Evolutionary conservation across 768 basidiomycete species (phyloP).

Genomic region (Pleurotus ostreatus): DNA sequence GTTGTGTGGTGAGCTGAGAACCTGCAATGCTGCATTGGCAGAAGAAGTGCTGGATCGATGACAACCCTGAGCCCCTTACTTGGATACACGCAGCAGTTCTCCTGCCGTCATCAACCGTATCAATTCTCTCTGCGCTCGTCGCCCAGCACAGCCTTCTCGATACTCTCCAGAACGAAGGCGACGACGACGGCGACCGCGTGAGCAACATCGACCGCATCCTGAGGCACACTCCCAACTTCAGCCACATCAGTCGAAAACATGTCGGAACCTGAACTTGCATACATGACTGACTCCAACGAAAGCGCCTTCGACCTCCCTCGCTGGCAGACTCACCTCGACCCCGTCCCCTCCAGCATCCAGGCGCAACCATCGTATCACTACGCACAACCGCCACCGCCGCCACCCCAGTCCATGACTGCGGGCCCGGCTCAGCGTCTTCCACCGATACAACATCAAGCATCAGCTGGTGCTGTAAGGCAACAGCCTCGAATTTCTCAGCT

Average conservation of each 20-base stretch:
- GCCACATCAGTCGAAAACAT: constrained; percentile 34
- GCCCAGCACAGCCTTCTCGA: not conserved
- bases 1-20: constrained; percentile 8
- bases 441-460: constrained; percentile 41
- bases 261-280: constrained; percentile 73
- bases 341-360: constrained; percentile 38
- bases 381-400: constrained; percentile 51
- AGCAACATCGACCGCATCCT: constrained; percentile 3
- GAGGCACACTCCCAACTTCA: constrained; percentile 16
- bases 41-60: constrained; percentile 18
- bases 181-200: not conserved
- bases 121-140: not conserved
- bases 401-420: constrained; percentile 35
- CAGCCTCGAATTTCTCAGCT: constrained; percentile 59
- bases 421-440: constrained; percentile 45
- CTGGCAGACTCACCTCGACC: constrained; percentile 68
- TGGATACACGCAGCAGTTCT: constrained; percentile 18
- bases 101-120: constrained; percentile 17
- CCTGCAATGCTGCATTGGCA: constrained; percentile 10
- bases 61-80: constrained; percentile 23
- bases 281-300: constrained; percentile 77
- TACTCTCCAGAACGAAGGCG: not conserved
- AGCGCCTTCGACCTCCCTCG: constrained; percentile 71
- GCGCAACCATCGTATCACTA: constrained; percentile 49
- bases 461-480: constrained; percentile 39